phyloP scores from a whole-genome alignment of 1,284 basidiomycete genomes.

The Malassezia vespertilionis region DNA sequence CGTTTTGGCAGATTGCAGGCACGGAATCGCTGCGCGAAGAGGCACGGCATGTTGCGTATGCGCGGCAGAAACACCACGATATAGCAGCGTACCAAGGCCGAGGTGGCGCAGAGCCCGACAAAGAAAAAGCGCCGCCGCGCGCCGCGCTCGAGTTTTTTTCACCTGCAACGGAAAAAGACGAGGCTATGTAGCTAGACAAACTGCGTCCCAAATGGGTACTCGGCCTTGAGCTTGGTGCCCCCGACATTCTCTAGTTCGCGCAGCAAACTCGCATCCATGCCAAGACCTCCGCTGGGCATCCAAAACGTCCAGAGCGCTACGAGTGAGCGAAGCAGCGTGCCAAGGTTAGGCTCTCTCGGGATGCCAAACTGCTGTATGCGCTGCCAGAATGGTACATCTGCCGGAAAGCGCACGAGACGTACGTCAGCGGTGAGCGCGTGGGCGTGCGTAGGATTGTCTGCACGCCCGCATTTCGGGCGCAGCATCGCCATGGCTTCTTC shows the following conservation, averaged over 20 bases:
- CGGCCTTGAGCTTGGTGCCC: no score
- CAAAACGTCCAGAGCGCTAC: no score
- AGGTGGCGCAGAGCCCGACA: constrained; percentile 19
- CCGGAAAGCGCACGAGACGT: constrained; percentile 31
- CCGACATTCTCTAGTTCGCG: no score
- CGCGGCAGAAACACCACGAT: constrained; percentile 17
- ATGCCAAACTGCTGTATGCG: constrained; percentile 25
- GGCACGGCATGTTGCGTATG: constrained; percentile 5
- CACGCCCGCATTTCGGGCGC: constrained; percentile 20
- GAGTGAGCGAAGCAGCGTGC: background rate
- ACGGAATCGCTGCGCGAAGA: constrained; percentile 15
- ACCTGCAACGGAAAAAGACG: background rate
- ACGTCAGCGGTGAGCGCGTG: constrained; percentile 26
- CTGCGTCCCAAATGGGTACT: constrained; percentile 5
- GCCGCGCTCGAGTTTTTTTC: constrained; percentile 13
- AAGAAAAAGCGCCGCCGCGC: background rate
- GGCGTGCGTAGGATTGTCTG: constrained; percentile 19
- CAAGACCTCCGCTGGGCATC: no score
- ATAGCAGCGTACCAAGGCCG: constrained; percentile 29
- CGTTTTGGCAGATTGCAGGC: constrained; percentile 56
- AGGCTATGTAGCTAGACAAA: background rate
- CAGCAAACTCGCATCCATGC: no score
- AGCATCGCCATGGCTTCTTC: constrained; percentile 24
- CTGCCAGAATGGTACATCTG: constrained; percentile 29
- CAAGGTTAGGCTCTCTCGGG: constrained; percentile 17